phyloP scores from a whole-genome alignment of 176 grass and related monocot genomes.

The Triticum timopheevii region DNA sequence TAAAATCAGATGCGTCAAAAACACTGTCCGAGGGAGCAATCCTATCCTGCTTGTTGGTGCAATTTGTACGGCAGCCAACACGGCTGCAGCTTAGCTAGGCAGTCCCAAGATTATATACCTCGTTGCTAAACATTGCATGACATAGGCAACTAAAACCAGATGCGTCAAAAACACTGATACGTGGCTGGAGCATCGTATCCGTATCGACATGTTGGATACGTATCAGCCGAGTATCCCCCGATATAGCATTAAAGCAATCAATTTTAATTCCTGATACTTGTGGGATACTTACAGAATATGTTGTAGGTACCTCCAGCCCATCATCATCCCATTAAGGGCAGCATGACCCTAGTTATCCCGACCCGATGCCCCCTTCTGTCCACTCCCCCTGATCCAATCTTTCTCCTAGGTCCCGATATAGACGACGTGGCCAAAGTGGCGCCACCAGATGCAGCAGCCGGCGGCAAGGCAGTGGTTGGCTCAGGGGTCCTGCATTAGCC shows the following conservation, averaged over 20 bases:
- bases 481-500: not conserved
- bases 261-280: not conserved
- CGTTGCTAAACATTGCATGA: not conserved
- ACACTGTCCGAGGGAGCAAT: not conserved
- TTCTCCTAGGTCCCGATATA: no score
- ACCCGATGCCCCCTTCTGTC: not conserved
- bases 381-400: not conserved
- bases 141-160: slow-evolving; percentile 1
- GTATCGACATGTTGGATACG: not conserved
- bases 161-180: not conserved
- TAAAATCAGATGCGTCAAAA: not conserved
- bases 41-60: not conserved
- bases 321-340: not conserved
- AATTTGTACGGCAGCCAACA: not conserved
- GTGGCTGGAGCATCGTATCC: not conserved
- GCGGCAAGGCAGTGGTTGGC: not conserved
- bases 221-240: not conserved
- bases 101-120: not conserved
- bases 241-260: not conserved
- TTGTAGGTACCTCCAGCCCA: not conserved
- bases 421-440: no score
- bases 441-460: no score
- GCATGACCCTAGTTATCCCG: not conserved
- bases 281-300: not conserved
- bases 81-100: not conserved